Evolutionary conservation across 768 basidiomycete genomes (phyloP).

Genomic region (Boletus pseudo-olivaceus): DNA sequence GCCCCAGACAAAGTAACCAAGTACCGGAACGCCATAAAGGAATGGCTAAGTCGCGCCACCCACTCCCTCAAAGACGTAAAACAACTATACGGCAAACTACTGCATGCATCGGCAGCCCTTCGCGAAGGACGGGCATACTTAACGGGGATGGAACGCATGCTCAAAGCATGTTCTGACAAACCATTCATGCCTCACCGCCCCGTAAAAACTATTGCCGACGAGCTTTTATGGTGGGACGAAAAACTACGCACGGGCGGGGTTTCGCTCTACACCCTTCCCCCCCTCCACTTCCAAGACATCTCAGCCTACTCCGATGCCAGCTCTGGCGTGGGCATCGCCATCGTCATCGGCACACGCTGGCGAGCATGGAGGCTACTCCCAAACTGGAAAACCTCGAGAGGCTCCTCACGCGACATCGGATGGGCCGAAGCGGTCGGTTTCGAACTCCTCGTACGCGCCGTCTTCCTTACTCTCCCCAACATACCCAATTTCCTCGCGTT

Average conservation of each 20-base stretch:
- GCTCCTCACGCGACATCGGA: neutral
- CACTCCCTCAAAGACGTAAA: neutral
- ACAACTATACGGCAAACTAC: neutral
- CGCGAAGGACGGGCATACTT: too few species aligned
- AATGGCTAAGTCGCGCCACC: fast-evolving
- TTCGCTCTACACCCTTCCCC: too few species aligned
- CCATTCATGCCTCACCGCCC: neutral
- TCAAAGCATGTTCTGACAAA: too few species aligned
- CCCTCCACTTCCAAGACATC: too few species aligned
- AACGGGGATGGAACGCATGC: too few species aligned
- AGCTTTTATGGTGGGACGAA: neutral
- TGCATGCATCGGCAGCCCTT: fast-evolving
- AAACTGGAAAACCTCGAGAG: neutral
- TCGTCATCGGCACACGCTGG: neutral
- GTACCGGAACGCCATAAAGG: neutral
- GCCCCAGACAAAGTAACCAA: neutral
- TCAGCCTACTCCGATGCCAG: too few species aligned
- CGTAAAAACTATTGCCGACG: fast-evolving
- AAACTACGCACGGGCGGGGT: too few species aligned
- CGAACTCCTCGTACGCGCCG: neutral
- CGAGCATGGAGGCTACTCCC: neutral
- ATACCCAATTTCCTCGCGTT: too few species aligned
- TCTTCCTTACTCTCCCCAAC: too few species aligned
- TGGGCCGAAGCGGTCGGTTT: conserved; percentile 1
- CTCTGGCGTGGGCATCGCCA: neutral